Evolutionary conservation across 495 filamentous ascomycete species (phyloP).

Genomic region (Hypomontagnella submonticulosa): DNA sequence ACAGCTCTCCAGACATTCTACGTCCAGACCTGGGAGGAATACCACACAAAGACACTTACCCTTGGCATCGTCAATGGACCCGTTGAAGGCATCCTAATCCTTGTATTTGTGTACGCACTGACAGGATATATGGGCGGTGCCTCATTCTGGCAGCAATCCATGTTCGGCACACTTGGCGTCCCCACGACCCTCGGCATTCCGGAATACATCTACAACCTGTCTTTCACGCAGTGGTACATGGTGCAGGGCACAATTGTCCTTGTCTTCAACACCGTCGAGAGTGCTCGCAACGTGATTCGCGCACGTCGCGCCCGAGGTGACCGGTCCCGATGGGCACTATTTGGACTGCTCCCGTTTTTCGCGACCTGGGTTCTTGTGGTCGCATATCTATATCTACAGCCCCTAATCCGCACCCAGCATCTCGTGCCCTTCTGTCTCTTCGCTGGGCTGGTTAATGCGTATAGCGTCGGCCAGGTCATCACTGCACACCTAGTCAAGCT

Average conservation of each 20-base stretch:
- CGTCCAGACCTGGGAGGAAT: constrained; percentile 99
- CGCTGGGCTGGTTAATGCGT: constrained; percentile 88
- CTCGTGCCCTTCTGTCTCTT: constrained; percentile 89
- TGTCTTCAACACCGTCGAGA: constrained; percentile 80
- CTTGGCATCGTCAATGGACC: constrained; percentile 93
- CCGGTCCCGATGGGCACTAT: constrained; percentile 74
- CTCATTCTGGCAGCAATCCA: constrained; percentile 89
- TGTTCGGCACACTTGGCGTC: constrained; percentile 78
- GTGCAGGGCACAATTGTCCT: constrained; percentile 87
- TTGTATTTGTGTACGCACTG: constrained; percentile 83
- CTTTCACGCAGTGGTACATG: constrained; percentile 92
- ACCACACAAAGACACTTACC: constrained; percentile 95
- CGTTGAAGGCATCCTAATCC: constrained; percentile 90
- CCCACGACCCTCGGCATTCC: constrained; percentile 73
- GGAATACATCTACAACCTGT: constrained; percentile 73
- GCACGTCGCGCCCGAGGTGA: constrained; percentile 79
- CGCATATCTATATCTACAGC: constrained; percentile 84
- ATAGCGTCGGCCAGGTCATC: constrained; percentile 94
- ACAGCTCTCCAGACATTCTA: constrained; percentile 89
- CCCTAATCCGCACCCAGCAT: constrained; percentile 80
- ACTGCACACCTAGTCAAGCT: constrained; percentile 87
- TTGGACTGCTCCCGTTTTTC: constrained; percentile 84
- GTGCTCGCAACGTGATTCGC: constrained; percentile 82
- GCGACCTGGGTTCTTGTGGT: constrained; percentile 78
- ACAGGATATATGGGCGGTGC: constrained; percentile 87